Conservation (phyloP, 768 basidiomycete genomes). For the Termitomyces sp. region DNA sequence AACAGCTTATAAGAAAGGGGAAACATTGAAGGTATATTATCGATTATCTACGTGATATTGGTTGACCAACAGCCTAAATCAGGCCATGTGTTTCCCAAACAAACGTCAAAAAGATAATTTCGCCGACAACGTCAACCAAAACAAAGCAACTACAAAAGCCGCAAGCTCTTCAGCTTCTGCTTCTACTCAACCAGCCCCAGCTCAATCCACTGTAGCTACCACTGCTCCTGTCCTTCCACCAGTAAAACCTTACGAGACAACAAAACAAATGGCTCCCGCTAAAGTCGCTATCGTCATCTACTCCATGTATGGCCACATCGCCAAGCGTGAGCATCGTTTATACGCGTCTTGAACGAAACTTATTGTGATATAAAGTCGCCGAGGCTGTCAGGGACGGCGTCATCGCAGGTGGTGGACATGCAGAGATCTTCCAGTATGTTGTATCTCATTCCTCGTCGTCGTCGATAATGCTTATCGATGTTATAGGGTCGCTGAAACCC, state of each 20-base stretch:
- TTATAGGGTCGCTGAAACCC: constrained; percentile 73
- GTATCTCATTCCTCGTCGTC: background rate
- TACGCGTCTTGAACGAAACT: background rate
- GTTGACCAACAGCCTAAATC: constrained; percentile 2
- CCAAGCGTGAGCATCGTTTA: constrained; percentile 43
- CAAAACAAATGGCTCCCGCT: background rate
- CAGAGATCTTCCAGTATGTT: constrained; percentile 53
- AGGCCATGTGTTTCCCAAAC: constrained; percentile 30
- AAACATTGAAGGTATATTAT: background rate
- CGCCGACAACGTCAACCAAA: constrained; percentile 19
- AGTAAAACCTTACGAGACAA: constrained; percentile 12
- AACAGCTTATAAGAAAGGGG: constrained; percentile 13
- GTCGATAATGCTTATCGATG: background rate
- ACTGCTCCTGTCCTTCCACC: constrained; percentile 10
- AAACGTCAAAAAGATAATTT: constrained; percentile 29
- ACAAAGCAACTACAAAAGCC: constrained; percentile 27
- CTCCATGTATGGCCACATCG: constrained; percentile 72
- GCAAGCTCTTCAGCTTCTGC: constrained; percentile 2
- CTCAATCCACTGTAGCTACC: constrained; percentile 7
- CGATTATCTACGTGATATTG: constrained; percentile 2
- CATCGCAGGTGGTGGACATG: constrained; percentile 43
- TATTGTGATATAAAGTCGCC: constrained; percentile 46
- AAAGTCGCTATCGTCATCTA: constrained; percentile 70
- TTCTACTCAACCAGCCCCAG: constrained; percentile 11
- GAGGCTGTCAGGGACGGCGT: constrained; percentile 48